Evolutionary conservation across 2,329 filamentous ascomycete species (phyloP), one percentile per base, ranked within the genome.

Genomic region (Xylaria digitata): DNA sequence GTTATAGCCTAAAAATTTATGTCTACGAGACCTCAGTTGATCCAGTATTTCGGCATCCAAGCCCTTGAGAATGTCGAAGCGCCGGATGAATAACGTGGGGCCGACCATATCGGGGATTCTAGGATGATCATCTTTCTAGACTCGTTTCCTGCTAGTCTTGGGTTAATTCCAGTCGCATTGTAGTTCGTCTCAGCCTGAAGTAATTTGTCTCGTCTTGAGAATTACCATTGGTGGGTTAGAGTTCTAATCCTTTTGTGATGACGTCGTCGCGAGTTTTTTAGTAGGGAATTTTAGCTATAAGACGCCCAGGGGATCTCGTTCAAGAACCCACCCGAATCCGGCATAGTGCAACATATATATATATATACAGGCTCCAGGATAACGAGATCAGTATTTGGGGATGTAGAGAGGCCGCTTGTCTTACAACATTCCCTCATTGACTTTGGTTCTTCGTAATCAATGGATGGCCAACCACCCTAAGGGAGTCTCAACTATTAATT

Each of bases 261-360:
- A 66, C 59, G 64, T 63, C 48, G 59, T 53, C 42, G 26, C 53
- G n/a, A 6, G 19, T 42, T 34, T 34, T 6, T 15, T 26, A 32
- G 19, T 37, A 43, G 5, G 15, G 23, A 40, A n/a, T 13, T n/a
- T 17, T 30, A 42, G 34, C 34, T 43, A 52, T 59, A 59, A 40
- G 4, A 49, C 13, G 34, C 15, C 45, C n/a, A 30, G 15, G 52
- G 34, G 34, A 32, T 32, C 34, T 21, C n/a, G 15, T 50, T 23
- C 53, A 32, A 46, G 19, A 37, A 30, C 37, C 11, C 46, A 40
- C 40, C 37, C 13, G 30, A 45, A 45, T 37, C 26, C 19, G 26
- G 61, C 45, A 50, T 46, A 46, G 15, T 19, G 23, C 23, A 6
- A 2, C 26, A 11, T 6, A 26, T 4, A 13, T 23, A 48, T 6